phyloP scores from a whole-genome alignment of 106 monocot species.

The Narthecium ossifragum region DNA sequence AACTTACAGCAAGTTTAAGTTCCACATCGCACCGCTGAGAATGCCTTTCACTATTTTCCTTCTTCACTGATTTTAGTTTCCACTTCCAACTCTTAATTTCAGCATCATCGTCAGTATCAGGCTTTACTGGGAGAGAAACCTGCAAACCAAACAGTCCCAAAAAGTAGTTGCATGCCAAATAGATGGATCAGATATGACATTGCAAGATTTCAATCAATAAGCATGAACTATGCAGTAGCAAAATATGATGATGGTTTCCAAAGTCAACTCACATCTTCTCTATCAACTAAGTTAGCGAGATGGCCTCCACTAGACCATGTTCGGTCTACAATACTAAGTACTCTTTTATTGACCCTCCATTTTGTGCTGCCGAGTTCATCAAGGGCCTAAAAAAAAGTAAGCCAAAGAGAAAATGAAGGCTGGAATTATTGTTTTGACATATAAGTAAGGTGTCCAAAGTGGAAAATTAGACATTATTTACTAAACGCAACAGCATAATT shows the following conservation, averaged over 20 bases:
- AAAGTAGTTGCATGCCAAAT: too few species aligned
- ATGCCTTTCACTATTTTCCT: constrained; percentile 89
- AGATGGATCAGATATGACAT: too few species aligned
- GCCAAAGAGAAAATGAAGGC: too few species aligned
- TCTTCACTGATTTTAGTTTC: constrained; percentile 58
- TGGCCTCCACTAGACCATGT: constrained; percentile 96
- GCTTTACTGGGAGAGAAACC: constrained; percentile 86
- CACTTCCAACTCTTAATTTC: constrained; percentile 75
- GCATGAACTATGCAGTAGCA: too few species aligned
- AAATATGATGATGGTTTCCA: too few species aligned
- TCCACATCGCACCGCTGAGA: constrained; percentile 94
- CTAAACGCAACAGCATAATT: too few species aligned
- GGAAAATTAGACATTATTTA: too few species aligned
- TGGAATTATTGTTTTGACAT: too few species aligned
- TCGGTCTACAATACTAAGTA: constrained; percentile 88
- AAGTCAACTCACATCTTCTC: constrained; percentile 89
- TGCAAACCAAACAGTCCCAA: constrained; percentile 18
- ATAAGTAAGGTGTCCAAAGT: too few species aligned
- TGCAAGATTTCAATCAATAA: too few species aligned
- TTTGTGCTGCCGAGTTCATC: constrained; percentile 82
- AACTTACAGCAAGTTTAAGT: constrained; percentile 91
- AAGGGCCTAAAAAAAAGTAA: too few species aligned
- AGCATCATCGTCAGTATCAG: constrained; percentile 75
- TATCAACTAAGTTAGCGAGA: constrained; percentile 83
- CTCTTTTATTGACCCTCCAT: constrained; percentile 92